These are phyloP conservation scores for Phytophthora sansomeana DNA, from an alignment of 352 stramenopile genomes.

Conservation along the genomic window DNA sequence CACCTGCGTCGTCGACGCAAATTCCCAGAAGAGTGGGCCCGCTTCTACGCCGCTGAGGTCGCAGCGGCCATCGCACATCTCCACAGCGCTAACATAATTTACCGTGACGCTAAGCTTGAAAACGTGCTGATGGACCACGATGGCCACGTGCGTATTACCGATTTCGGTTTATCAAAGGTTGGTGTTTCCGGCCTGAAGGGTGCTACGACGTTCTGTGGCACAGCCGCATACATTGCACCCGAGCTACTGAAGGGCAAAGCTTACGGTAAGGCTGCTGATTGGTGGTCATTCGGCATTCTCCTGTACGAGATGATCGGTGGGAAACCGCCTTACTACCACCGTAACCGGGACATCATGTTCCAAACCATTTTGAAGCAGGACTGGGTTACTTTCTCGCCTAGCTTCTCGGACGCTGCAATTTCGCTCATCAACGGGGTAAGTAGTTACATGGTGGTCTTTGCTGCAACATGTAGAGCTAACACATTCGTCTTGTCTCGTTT, in stretches of 20 bases:
- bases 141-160: slow-evolving; percentile 94
- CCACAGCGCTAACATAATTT: slow-evolving; percentile 96
- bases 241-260: slow-evolving; percentile 90
- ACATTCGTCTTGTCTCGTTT: slow-evolving; percentile 25
- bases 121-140: slow-evolving; percentile 96
- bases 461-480: slow-evolving; percentile 25
- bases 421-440: slow-evolving; percentile 93
- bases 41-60: slow-evolving; percentile 97
- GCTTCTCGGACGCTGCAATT: slow-evolving; percentile 91
- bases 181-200: slow-evolving; percentile 87
- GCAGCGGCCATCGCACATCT: slow-evolving; percentile 90
- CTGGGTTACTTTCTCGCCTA: slow-evolving; percentile 96
- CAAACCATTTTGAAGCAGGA: slow-evolving; percentile 93
- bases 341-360: slow-evolving; percentile 93
- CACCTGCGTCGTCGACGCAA: slow-evolving; percentile 90
- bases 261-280: slow-evolving; percentile 94
- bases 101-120: slow-evolving; percentile 96
- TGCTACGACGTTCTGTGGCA: slow-evolving; percentile 94
- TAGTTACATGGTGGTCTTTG: slow-evolving; percentile 21
- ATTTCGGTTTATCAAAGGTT: slow-evolving; percentile 95
- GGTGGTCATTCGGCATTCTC: slow-evolving; percentile 95
- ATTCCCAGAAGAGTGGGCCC: slow-evolving; percentile 90
- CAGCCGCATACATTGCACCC: slow-evolving; percentile 93
- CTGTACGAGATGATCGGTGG: slow-evolving; percentile 97
- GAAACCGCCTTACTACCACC: slow-evolving; percentile 91